Base-by-base conservation (phyloP, 2,329 filamentous ascomycete genomes). In the Aspergillus sp. region DNA sequence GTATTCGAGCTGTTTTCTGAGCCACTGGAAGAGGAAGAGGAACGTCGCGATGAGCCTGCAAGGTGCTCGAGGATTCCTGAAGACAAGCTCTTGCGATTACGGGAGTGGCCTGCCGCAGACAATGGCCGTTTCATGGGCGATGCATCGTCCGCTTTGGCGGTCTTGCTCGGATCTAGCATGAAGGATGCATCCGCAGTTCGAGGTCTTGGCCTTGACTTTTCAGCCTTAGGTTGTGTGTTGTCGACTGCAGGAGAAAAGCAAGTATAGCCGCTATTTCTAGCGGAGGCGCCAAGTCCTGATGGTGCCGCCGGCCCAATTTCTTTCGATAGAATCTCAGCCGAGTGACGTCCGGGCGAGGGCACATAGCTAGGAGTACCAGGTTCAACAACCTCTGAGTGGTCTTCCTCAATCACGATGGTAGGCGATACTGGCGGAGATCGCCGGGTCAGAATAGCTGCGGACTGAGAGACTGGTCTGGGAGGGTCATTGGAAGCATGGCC, bases 261-360 rank as follows among this genome's bases (percentile, higher is more conserved):
- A 27, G 66, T 53, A 27, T 59, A 62, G 19, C 68, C 68, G 42
- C 90, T 96, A 59, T 89, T 90, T 25, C 90, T 90, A 36, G 91
- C 83, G 1, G 88, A 91, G 73, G 94, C 91, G 5, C 87, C 86
- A 3, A 84, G 84, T 42, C 87, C 84, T 17, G 88, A 83, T 0
- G 90, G 92, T 1, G 83, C 83, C 57, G 86, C 79, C 2, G 90
- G 95, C 71, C 88, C 92, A 49, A 91, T 89, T 0, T 91, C 92
- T 72, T 95, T 92, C 19, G 88, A 93, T 1, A 92, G 96, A 13
- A 96, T 87, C 19, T 93, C 81, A 2, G 93, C 96, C 17, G 96
- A 78, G 0, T 93, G 92, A 10, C 91, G 86, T 5, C 90, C 90
- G 67, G 93, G 93, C 64, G 90, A 57, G 49, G 66, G 41, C 58